Base-by-base conservation (phyloP, 495 filamentous ascomycete genomes). In the Penicillium pulvis region DNA sequence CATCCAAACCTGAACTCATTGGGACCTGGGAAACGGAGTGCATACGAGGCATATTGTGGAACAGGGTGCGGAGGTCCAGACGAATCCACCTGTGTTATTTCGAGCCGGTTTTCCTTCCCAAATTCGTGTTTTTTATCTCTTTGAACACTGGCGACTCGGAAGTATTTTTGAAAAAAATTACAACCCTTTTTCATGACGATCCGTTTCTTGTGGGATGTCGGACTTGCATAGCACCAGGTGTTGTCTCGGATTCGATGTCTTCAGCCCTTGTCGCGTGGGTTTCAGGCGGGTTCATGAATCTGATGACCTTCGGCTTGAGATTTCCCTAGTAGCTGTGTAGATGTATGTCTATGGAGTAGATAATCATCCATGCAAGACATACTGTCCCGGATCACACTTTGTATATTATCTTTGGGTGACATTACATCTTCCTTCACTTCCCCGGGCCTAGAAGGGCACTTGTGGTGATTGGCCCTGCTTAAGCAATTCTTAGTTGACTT, bases 1-100 rank as follows among this genome's bases (percentile, higher is more conserved):
- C 46, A 49, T 49, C 46, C 73, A 75, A 73, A 67, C 65, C 62
- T 71, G 70, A 71, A 59, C 59, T 71, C 64, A 57, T 65, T 69
- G 59, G 67, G 67, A 65, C 61, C 61, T 62, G 57, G 64, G 60
- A 57, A 67, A 63, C 50, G 62, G 61, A 64, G 67, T 70, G 71
- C 69, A 73, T 67, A 63, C 55, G 60, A 67, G 62, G 56, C 61
- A 70, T 63, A 58, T 59, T 53, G 56, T 62, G 66, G 68, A 71
- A 55, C 58, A 57, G 58, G 51, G 44, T 53, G 64, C 53, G 56
- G 57, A 60, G 52, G 58, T 64, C 64, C 60, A 60, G 62, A 70
- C 59, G 64, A 69, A 65, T 64, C 62, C 61, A 68, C 60, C 61
- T 60, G 56, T 70, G 55, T 63, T 70, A 61, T 64, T 68, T 70